Percentiles rank a stretch among this genome's conserved stretches.
These are phyloP conservation scores for Spergularia bocconei DNA, from an alignment of 148 eudicot genomes.

Conservation along the genomic window DNA sequence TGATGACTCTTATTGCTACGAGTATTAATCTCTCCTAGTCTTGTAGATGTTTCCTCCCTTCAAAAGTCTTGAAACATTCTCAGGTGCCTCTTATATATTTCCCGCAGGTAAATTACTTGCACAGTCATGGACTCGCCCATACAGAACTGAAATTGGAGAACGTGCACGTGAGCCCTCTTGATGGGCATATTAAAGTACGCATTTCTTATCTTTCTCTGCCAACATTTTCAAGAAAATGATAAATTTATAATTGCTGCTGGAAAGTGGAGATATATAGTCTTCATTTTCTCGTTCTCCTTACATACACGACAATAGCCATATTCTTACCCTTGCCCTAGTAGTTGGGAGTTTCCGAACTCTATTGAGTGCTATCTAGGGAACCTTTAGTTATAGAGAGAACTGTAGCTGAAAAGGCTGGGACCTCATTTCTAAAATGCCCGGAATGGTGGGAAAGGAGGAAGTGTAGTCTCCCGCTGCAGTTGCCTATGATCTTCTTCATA, in stretches of 20 bases:
- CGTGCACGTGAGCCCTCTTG: constrained; percentile 90
- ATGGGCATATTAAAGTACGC: constrained; percentile 93
- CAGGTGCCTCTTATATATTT: constrained; percentile 6
- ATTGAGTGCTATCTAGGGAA: no score
- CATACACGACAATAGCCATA: no score
- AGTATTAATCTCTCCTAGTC: constrained; percentile 3
- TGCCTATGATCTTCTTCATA: no score
- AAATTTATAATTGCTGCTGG: no score
- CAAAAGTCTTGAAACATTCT: background rate
- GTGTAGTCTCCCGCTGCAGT: no score
- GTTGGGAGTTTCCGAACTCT: no score
- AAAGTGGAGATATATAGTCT: no score
- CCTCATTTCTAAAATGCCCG: no score
- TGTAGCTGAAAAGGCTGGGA: no score
- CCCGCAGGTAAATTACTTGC: constrained; percentile 91
- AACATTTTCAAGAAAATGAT: background rate
- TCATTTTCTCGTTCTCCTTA: background rate
- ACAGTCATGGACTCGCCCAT: constrained; percentile 98
- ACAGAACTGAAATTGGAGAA: constrained; percentile 95
- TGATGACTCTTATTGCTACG: constrained; percentile 21
- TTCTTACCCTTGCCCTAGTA: no score
- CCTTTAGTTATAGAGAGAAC: no score
- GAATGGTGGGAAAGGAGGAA: no score
- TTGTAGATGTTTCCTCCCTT: background rate
- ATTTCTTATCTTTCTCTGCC: background rate